Evolutionary conservation across 768 basidiomycete genomes (phyloP), one percentile per base, ranked within the genome.

Genomic region (Tephrocybe sp.): DNA sequence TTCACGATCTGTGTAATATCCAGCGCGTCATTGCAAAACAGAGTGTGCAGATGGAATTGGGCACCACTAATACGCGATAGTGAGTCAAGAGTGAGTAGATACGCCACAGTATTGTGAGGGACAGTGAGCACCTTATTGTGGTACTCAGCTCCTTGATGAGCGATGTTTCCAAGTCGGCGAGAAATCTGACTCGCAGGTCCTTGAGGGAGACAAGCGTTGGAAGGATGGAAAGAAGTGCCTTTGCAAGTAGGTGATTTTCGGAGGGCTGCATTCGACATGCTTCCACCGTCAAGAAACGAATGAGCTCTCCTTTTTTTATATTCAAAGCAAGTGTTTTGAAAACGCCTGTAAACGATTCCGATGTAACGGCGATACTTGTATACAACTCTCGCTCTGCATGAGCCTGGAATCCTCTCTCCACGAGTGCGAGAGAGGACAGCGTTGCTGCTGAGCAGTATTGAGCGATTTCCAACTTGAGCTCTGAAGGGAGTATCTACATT

Each of bases 401-500:
- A n/a, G n/a, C 25, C 12, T 43, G 24, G n/a, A 43, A 28, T 1
- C 3, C 24, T 26, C 21, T 7, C n/a, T 43, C 5, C 7, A 43
- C 25, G 6, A 26, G n/a, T 1, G 24, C 26, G 9, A 43, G 26
- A 14, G 42, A 43, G 15, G 26, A 26, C 3, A 30, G 42, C 4
- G 24, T 43, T 28, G 1, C n/a, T 15, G 40, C 25, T 30, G 25
- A 28, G 7, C 42, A 43, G 10, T 43, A n/a, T 10, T 25, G 5
- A 14, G 26, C 14, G 15, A 43, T 43, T 18, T 43, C 18, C 11
- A 23, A 28, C 17, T 26, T 26, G n/a, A 43, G 15, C 25, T 43
- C 24, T 4, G 17, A 28, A 28, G 42, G 24, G 14, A 43, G 15
- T 17, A n/a, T 43, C 42, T 43, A 52, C 61, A 61, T 45, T 57